Evolutionary conservation across 345 rosid species (phyloP).

Genomic region (Eutrema yunnanense): DNA sequence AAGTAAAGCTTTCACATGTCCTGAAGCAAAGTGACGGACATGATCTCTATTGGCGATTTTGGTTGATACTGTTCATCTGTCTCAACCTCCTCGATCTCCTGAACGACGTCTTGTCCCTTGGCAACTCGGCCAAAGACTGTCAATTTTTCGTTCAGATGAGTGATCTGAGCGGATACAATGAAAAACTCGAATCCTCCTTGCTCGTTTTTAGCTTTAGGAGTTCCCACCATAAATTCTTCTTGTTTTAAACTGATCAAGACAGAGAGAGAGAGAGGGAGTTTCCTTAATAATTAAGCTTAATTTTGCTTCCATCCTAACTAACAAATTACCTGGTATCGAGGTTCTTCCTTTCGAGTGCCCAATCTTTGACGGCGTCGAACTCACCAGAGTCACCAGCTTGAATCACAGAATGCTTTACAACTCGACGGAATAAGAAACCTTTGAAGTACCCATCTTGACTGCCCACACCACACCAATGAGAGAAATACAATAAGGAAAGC

Average conservation of each 20-base stretch:
- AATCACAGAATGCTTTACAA: conserved; percentile 54
- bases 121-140: conserved; percentile 53
- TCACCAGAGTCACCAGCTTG: conserved; percentile 45
- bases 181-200: conserved; percentile 51
- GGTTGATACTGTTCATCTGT: conserved; percentile 79
- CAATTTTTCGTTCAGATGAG: conserved; percentile 56
- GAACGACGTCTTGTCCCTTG: conserved; percentile 57
- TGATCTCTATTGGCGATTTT: conserved; percentile 59
- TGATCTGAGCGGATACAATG: conserved; percentile 58
- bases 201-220: conserved; percentile 44
- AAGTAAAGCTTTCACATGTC: conserved; percentile 9
- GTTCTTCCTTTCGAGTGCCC: conserved; percentile 49
- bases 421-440: conserved; percentile 54
- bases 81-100: conserved; percentile 89
- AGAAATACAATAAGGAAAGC: background rate
- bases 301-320: no score
- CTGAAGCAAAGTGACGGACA: conserved; percentile 50
- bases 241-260: conserved; percentile 47
- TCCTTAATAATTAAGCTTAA: background rate
- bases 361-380: conserved; percentile 44
- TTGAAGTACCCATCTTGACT: conserved; percentile 62
- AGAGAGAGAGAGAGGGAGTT: background rate
- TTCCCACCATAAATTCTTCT: conserved; percentile 71
- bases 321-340: conserved; percentile 29
- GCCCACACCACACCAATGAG: conserved; percentile 23